Evolutionary conservation across 306 rosid genomes (phyloP), one percentile per base, ranked within the genome.

Genomic region (Prunus salicina): DNA sequence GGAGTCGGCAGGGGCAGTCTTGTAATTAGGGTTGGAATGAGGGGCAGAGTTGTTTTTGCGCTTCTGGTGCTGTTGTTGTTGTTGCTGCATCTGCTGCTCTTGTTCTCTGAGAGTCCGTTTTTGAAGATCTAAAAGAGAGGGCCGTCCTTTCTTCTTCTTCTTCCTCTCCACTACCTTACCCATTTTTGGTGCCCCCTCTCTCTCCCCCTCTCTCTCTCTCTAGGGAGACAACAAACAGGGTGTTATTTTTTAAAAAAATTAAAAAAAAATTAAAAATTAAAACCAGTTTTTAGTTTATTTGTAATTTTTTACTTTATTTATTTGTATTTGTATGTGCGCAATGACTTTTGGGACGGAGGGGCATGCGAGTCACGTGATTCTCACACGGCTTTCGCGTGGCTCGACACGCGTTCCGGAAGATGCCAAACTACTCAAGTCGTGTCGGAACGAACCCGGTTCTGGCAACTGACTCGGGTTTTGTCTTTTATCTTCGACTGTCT

Each of bases 91-190:
- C 2, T 73, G 85, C 8, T 64, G 79, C 30, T 84, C 81, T 22
- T 88, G 83, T 45, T 89, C 87, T 64, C 74, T 82, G 47, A 89
- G 82, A 43, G 77, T 84, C 32, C 94, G 90, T 68, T 80, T 89
- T 79, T 87, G 91, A 73, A 89, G 90, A 87, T 89, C 94, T 51
- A 89, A 83, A 24, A 89, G 90, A 82, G 91, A 89, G 18, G 94
- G 94, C 67, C 91, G 82, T 45, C 94, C 94, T 78, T 89, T 89
- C 91, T 89, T 89, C 93, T 84, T 87, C 93, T 85, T 87, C 91
- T 67, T 83, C 91, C 38, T 43, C 86, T 89, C 88, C 84, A 89
- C 89, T 82, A 82, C 83, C 91, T 87, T 89, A 77, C 93, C 91
- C 93, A 87, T 86, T 83, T 79, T 67, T 81, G 72, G 70, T 64